These are phyloP conservation scores for Apiotrichum brassicae DNA, from an alignment of 1,284 basidiomycete genomes.

Conservation along the genomic window DNA sequence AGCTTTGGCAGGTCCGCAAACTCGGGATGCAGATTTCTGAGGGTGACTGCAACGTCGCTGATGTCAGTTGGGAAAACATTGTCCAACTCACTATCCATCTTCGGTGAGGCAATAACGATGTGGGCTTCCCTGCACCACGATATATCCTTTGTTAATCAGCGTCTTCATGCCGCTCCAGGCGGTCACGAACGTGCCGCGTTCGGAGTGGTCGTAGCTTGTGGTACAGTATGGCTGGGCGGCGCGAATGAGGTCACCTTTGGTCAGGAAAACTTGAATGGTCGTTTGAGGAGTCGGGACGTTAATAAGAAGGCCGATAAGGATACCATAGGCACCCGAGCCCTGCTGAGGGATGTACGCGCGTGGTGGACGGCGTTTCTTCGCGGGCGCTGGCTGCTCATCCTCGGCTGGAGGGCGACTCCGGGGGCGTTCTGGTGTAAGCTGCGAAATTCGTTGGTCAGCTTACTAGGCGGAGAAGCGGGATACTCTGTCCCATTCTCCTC, in stretches of 20 bases:
- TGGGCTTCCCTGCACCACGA: constrained; percentile 39
- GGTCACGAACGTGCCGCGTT: constrained; percentile 38
- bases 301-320: constrained; percentile 39
- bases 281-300: constrained; percentile 28
- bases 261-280: constrained; percentile 27
- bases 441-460: not conserved
- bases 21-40: constrained; percentile 31
- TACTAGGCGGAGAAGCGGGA: constrained; percentile 26
- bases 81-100: constrained; percentile 39
- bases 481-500: constrained; percentile 27
- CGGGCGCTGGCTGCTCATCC: not conserved
- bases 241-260: constrained; percentile 37
- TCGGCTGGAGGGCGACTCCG: not conserved
- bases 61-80: not conserved
- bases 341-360: constrained; percentile 37
- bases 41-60: constrained; percentile 34
- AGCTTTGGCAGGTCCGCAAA: constrained; percentile 25
- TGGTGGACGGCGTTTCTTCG: constrained; percentile 20
- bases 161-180: constrained; percentile 45
- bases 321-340: constrained; percentile 40
- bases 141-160: constrained; percentile 38
- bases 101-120: constrained; percentile 41
- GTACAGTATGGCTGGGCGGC: constrained; percentile 36
- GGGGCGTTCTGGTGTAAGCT: not conserved
- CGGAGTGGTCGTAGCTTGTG: constrained; percentile 35